Base-by-base conservation (phyloP, 1,284 basidiomycete genomes). In the Leccinum fuscescens region DNA sequence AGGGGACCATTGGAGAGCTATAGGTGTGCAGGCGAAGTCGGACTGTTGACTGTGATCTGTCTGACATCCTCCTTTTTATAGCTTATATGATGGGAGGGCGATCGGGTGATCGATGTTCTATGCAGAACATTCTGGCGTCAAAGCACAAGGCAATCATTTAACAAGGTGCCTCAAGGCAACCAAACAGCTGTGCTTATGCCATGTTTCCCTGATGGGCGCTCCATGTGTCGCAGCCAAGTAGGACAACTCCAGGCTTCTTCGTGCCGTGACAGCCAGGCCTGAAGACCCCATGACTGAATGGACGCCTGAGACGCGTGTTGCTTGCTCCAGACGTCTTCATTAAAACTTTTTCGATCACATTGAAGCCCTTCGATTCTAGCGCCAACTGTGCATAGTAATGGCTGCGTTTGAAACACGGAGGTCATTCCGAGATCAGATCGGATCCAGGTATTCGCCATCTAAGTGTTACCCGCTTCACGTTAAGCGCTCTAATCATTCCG, bases 1-100 rank as follows among this genome's bases (percentile, higher is more conserved):
- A 51, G 37, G 59, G 64, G 1, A 60, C 57, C 67, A 72, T 73
- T 27, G 57, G 60, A 57, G 58, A 59, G 60, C 55, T 58, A n/a
- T 60, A 6, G 37, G 46, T 50, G 0, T 56, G 17, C 39, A 39
- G 39, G 42, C 14, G 52, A 29, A 27, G 27, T 27, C 27, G 27
- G 2, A 27, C 2, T 42, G 24, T 35, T 61, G 56, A 29, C 6
- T 35, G 7, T 46, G 31, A 58, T n/a, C 15, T 14, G 3, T 4
- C 52, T 42, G 55, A 5, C 54, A 29, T 33, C 54, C 46, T n/a
- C 39, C 62, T 53, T 72, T 70, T 68, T 42, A 42, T 42, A 42
- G 39, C 39, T 17, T 33, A 14, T 14, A 33, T 33, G 39, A 15
- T 17, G 50, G 35, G 20, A 6, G 55, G 42, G 20, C n/a, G 39